A percentile compares a stretch with the other conserved stretches of the same genome.
These are phyloP conservation scores for Brassica rapa DNA, from an alignment of 345 rosid genomes.

Conservation along the genomic window DNA sequence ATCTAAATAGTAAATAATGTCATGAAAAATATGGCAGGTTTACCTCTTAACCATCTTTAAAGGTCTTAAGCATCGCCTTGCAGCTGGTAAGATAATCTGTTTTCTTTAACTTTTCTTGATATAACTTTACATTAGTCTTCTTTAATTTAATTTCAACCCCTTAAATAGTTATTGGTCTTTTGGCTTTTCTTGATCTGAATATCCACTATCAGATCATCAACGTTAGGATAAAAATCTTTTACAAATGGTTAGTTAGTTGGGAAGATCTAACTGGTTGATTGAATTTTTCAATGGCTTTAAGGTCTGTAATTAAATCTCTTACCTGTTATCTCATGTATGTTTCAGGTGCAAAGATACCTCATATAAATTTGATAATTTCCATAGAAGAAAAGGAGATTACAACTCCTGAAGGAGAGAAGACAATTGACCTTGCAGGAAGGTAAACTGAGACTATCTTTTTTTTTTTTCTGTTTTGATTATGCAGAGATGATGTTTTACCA, in stretches of 20 bases:
- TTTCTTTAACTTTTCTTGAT: slow-evolving; percentile 6
- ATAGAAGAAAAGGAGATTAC: slow-evolving; percentile 49
- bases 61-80: slow-evolving; percentile 92
- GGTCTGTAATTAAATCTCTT: slow-evolving; percentile 7
- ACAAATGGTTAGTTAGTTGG: neutral
- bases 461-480: neutral
- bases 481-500: neutral
- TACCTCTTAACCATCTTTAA: slow-evolving; percentile 76
- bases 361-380: slow-evolving; percentile 66
- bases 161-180: neutral
- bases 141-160: neutral
- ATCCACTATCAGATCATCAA: too few relatives aligned
- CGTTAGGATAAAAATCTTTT: too few relatives aligned
- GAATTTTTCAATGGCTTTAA: neutral
- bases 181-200: too few relatives aligned
- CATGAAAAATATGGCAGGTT: slow-evolving; percentile 56
- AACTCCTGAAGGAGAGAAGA: slow-evolving; percentile 58
- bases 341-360: slow-evolving; percentile 82
- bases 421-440: slow-evolving; percentile 74
- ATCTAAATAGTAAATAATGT: neutral
- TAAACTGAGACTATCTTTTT: slow-evolving; percentile 26
- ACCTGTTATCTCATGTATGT: slow-evolving; percentile 7
- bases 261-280: slow-evolving; percentile 9
- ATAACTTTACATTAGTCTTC: neutral
- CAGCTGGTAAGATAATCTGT: slow-evolving; percentile 63